Percentiles rank a stretch among this genome's conserved stretches.
Evolutionary conservation across 2,329 filamentous ascomycete genomes (phyloP).

Genomic region (Orbilia quercus): DNA sequence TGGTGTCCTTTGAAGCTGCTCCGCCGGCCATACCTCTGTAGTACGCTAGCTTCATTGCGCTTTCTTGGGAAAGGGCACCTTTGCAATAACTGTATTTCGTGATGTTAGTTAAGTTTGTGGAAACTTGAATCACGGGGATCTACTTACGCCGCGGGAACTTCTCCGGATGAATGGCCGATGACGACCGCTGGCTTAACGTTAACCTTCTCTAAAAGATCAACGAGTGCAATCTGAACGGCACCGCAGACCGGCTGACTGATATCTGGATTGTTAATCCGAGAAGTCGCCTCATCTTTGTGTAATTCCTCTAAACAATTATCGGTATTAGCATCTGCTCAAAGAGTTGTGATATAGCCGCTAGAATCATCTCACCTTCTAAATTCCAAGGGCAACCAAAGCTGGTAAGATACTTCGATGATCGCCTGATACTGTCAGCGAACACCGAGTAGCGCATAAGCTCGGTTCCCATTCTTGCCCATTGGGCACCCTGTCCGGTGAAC

Average conservation of each 20-base stretch:
- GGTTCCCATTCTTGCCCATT: conserved; percentile 65
- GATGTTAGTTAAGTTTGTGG: no score
- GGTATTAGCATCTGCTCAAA: not conserved
- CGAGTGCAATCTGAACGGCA: conserved; percentile 68
- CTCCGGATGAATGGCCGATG: conserved; percentile 65
- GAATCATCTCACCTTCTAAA: conserved; percentile 22
- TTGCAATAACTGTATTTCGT: conserved; percentile 23
- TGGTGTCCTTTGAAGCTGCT: conserved; percentile 11
- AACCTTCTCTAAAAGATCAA: conserved; percentile 62
- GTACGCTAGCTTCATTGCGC: conserved; percentile 34
- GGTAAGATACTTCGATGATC: conserved; percentile 15
- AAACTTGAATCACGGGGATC: not conserved
- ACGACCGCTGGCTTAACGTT: conserved; percentile 62
- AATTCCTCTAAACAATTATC: conserved; percentile 16
- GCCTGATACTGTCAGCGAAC: conserved; percentile 21
- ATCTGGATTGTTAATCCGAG: conserved; percentile 61
- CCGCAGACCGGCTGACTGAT: conserved; percentile 69
- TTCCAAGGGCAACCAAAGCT: conserved; percentile 26
- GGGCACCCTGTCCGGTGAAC: conserved; percentile 67
- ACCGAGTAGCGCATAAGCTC: conserved; percentile 58
- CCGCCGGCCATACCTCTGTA: conserved; percentile 25
- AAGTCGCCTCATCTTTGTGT: not conserved
- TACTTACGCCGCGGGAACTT: conserved; percentile 66
- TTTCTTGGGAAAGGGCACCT: conserved; percentile 27
- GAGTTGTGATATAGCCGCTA: no score